A percentile compares a stretch with the other conserved stretches of the same genome.
phyloP scores from a whole-genome alignment of 352 stramenopile species.

The Phytophthora brassicae region DNA sequence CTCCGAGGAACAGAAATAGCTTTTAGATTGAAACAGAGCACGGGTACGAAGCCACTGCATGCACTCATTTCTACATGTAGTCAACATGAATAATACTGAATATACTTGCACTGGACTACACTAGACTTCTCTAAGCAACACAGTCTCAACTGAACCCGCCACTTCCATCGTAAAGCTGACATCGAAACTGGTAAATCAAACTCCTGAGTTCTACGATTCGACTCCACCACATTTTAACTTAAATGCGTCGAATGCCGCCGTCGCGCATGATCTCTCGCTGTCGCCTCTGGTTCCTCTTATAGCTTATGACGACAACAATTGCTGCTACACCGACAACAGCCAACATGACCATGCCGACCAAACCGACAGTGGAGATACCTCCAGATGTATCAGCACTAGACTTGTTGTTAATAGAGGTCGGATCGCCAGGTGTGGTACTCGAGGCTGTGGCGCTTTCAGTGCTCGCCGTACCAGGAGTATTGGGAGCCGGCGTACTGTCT shows the following conservation, averaged over 20 bases:
- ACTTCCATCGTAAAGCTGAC: background rate
- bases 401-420: conserved; percentile 44
- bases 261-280: conserved; percentile 82
- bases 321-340: conserved; percentile 51
- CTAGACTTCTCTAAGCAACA: conserved; percentile 10
- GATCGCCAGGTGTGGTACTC: conserved; percentile 10
- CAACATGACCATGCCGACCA: conserved; percentile 63
- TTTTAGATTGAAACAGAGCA: too few species aligned
- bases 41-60: too few species aligned
- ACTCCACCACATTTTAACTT: conserved; percentile 26
- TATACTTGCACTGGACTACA: conserved; percentile 28
- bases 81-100: conserved; percentile 27
- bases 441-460: conserved; percentile 13
- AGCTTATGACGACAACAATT: conserved; percentile 62
- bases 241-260: conserved; percentile 43
- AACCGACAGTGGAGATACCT: conserved; percentile 52
- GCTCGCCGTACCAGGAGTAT: conserved; percentile 5
- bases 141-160: conserved; percentile 9
- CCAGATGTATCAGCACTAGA: conserved; percentile 25
- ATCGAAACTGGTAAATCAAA: conserved; percentile 29
- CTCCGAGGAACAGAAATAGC: too few species aligned
- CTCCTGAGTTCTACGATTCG: conserved; percentile 11
- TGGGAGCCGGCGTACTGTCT: conserved; percentile 2
- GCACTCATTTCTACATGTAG: background rate
- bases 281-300: conserved; percentile 76